Evolutionary conservation across 495 filamentous ascomycete genomes (phyloP).

Genomic region (Hypoxylon perforatum): DNA sequence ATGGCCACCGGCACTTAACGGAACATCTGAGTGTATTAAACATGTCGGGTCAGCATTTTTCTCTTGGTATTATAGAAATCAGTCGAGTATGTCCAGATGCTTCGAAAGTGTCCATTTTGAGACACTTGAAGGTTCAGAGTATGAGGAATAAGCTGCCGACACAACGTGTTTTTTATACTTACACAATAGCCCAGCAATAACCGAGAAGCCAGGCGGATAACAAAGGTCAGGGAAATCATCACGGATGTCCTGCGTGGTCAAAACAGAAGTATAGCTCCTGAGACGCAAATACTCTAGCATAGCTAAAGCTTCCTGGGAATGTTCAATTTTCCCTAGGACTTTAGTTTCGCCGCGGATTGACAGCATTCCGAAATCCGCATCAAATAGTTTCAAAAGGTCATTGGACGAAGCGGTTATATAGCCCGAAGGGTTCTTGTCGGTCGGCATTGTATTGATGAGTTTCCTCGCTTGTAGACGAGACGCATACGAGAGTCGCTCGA

Average conservation of each 20-base stretch:
- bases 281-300: conserved; percentile 88
- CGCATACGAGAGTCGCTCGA: conserved; percentile 88
- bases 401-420: conserved; percentile 94
- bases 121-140: too few species aligned
- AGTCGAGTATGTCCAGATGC: too few species aligned
- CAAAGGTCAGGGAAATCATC: conserved; percentile 85
- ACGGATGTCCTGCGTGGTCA: conserved; percentile 79
- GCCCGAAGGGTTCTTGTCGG: conserved; percentile 84
- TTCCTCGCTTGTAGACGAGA: conserved; percentile 84
- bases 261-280: conserved; percentile 78
- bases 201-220: conserved; percentile 81
- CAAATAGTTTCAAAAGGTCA: conserved; percentile 85
- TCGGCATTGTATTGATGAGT: conserved; percentile 81
- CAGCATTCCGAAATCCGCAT: conserved; percentile 88
- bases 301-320: conserved; percentile 85
- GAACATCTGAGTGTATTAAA: too few species aligned
- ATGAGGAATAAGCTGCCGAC: too few species aligned
- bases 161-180: too few species aligned
- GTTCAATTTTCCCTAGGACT: conserved; percentile 77
- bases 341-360: conserved; percentile 91
- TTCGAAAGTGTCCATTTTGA: too few species aligned
- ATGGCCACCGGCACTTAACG: conserved; percentile 76
- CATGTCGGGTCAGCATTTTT: too few species aligned
- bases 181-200: conserved; percentile 83
- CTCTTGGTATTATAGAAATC: too few species aligned